Evolutionary conservation across 208 protist species (phyloP).

Genomic region (Vickermania spadyakhi): DNA sequence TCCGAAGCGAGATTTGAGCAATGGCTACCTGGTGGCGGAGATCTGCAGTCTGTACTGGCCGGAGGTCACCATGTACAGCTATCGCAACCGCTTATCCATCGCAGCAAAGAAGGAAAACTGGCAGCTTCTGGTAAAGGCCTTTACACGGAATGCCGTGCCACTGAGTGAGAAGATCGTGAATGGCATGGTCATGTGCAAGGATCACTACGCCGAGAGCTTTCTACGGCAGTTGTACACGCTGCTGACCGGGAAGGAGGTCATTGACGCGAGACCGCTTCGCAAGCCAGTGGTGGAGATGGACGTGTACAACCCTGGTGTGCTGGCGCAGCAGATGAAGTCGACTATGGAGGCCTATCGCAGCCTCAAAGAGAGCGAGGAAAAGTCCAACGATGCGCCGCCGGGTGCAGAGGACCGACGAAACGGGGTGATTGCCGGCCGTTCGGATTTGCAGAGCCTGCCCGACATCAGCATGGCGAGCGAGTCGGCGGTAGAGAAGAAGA

Average conservation of each 20-base stretch:
- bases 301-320: conserved; percentile 2
- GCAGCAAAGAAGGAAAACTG: conserved; percentile 87
- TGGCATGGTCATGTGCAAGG: conserved; percentile 61
- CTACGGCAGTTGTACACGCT: conserved; percentile 70
- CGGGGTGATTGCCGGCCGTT: background rate
- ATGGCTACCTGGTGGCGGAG: conserved; percentile 89
- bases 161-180: conserved; percentile 68
- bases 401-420: background rate
- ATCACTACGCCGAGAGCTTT: conserved; percentile 62
- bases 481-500: background rate
- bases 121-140: conserved; percentile 57
- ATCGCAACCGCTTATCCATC: conserved; percentile 63
- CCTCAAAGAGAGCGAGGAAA: background rate
- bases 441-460: background rate
- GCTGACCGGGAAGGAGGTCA: conserved; percentile 54
- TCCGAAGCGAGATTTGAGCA: conserved; percentile 84
- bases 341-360: conserved; percentile 5
- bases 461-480: background rate
- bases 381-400: background rate
- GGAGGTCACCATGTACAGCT: conserved; percentile 87
- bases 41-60: conserved; percentile 91
- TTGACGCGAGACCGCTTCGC: conserved; percentile 28
- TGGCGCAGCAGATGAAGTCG: conserved; percentile 7
- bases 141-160: conserved; percentile 43
- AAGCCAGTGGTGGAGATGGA: conserved; percentile 12